phyloP scores from a whole-genome alignment of 768 basidiomycete genomes.

The Mycena polygramma region DNA sequence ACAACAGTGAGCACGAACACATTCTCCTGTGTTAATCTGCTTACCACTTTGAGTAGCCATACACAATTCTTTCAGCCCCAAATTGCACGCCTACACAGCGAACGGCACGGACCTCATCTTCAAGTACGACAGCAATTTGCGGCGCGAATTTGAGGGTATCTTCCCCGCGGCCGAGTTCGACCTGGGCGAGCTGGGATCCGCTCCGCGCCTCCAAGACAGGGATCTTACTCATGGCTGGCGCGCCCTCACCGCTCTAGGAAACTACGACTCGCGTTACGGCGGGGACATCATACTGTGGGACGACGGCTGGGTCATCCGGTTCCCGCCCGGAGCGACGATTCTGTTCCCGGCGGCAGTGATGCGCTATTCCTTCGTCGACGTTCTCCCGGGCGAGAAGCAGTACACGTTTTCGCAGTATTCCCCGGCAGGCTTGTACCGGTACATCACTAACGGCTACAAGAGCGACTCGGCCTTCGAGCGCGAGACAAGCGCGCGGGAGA shows the following conservation, averaged over 20 bases:
- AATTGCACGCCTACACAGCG: neutral
- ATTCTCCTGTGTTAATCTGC: neutral
- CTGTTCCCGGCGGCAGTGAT: neutral
- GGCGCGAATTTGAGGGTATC: neutral
- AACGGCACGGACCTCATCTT: neutral
- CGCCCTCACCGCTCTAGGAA: neutral
- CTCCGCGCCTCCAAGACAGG: neutral
- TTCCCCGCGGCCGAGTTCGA: no score
- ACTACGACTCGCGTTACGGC: constrained; percentile 5
- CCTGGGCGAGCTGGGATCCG: neutral
- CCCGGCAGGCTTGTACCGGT: neutral
- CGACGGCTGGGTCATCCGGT: neutral
- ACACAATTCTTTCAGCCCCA: neutral
- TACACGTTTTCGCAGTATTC: constrained; percentile 1
- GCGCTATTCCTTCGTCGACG: neutral
- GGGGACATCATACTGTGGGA: no score
- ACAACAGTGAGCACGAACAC: neutral
- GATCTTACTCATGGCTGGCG: neutral
- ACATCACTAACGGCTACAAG: neutral
- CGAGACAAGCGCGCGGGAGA: no score
- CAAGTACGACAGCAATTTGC: neutral
- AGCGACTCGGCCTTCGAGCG: no score
- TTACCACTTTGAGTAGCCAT: neutral
- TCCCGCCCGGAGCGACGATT: neutral
- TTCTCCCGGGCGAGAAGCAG: neutral